Percentiles rank a stretch among this genome's conserved stretches.
Conservation (phyloP, 1,284 basidiomycete genomes). For the Heliocybe sulcata region DNA sequence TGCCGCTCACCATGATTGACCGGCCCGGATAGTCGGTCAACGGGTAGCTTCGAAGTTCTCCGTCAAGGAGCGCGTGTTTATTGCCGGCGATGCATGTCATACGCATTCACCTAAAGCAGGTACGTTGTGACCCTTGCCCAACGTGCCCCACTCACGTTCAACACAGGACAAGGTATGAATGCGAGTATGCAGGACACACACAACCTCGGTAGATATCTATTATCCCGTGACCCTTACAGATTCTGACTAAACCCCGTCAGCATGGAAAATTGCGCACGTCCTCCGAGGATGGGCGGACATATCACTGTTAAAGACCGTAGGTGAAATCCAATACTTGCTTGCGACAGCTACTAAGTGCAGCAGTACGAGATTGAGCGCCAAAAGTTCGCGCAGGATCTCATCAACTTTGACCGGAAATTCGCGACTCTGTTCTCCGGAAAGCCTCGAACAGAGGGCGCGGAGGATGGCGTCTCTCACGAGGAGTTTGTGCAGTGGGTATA, state of each 20-base stretch:
- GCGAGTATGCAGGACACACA: conserved; percentile 81
- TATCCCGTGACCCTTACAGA: not conserved
- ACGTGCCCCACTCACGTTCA: not conserved
- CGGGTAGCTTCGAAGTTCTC: conserved; percentile 68
- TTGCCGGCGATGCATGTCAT: conserved; percentile 78
- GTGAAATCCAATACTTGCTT: conserved; percentile 14
- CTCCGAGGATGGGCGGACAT: conserved; percentile 63
- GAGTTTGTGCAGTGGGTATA: conserved; percentile 32
- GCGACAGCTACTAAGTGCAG: not conserved
- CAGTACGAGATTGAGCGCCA: conserved; percentile 70
- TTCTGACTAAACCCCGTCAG: conserved; percentile 20
- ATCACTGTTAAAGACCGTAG: conserved; percentile 64
- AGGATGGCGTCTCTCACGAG: conserved; percentile 60
- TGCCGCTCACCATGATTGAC: not conserved
- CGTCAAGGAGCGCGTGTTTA: conserved; percentile 66
- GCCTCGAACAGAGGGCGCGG: conserved; percentile 46
- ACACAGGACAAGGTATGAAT: conserved; percentile 53
- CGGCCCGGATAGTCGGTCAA: conserved; percentile 48
- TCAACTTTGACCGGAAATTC: conserved; percentile 74
- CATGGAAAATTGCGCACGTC: conserved; percentile 75
- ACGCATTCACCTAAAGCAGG: conserved; percentile 74
- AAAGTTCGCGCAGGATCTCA: conserved; percentile 75
- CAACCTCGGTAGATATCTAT: conserved; percentile 52
- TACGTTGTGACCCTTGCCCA: not conserved
- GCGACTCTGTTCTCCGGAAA: conserved; percentile 74